Conservation (phyloP, 2,329 filamentous ascomycete genomes). For the Aspergillus pseudoterreus region DNA sequence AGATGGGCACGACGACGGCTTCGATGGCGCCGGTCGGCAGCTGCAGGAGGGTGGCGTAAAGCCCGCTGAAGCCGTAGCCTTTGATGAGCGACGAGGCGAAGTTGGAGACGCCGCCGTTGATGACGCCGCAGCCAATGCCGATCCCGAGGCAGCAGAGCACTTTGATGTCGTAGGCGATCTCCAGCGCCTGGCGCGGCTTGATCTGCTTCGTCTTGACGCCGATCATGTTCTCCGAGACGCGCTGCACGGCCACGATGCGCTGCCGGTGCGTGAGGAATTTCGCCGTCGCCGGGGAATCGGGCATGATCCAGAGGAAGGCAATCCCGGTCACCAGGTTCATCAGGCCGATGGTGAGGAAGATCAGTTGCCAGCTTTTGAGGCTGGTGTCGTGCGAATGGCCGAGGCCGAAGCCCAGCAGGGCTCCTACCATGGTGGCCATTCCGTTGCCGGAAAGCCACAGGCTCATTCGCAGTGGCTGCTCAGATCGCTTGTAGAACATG, state of each 20-base stretch:
- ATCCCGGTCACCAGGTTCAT: constrained; percentile 44
- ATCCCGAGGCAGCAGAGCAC: constrained; percentile 39
- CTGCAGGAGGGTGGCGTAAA: constrained; percentile 31
- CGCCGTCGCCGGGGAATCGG: constrained; percentile 36
- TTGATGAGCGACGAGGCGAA: constrained; percentile 47
- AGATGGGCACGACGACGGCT: constrained; percentile 25
- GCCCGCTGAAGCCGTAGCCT: constrained; percentile 36
- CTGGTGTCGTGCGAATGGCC: constrained; percentile 28
- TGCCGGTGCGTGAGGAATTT: constrained; percentile 38
- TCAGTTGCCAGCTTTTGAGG: constrained; percentile 36
- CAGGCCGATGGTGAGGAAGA: constrained; percentile 40
- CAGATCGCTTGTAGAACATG: constrained; percentile 37
- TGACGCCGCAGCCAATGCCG: constrained; percentile 43
- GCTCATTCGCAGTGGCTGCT: constrained; percentile 34
- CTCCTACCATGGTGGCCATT: constrained; percentile 35
- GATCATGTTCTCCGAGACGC: constrained; percentile 41
- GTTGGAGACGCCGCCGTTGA: constrained; percentile 50
- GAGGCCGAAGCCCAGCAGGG: constrained; percentile 33
- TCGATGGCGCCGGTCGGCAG: constrained; percentile 34
- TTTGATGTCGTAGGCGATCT: constrained; percentile 39
- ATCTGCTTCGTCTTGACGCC: constrained; percentile 38
- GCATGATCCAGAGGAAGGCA: constrained; percentile 32
- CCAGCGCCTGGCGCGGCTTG: constrained; percentile 33
- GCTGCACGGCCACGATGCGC: constrained; percentile 38
- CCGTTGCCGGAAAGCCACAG: constrained; percentile 37